These are phyloP conservation scores for Santalum album DNA, from an alignment of 164 flowering plant genomes.

Conservation along the genomic window DNA sequence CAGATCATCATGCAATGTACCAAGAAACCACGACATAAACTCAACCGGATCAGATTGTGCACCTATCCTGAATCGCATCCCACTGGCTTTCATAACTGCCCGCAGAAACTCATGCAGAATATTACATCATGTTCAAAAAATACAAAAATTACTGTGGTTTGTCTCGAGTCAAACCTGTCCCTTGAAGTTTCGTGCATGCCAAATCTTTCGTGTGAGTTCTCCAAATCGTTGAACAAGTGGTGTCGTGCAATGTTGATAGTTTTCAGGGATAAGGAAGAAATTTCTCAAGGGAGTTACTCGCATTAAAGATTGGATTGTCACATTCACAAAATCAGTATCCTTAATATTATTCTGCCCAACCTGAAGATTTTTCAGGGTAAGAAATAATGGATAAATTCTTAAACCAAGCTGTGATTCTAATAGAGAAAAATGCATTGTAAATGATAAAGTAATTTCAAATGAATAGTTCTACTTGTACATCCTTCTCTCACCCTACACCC, in stretches of 20 bases:
- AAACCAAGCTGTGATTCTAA: too few species aligned
- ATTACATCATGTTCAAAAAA: background rate
- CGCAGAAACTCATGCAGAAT: constrained; percentile 88
- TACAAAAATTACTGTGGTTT: background rate
- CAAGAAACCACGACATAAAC: constrained; percentile 98
- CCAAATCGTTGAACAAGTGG: constrained; percentile 96
- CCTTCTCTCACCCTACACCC: too few species aligned
- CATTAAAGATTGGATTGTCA: constrained; percentile 92
- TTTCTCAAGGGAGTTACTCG: constrained; percentile 93
- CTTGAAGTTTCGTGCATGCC: constrained; percentile 96
- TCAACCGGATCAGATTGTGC: constrained; percentile 94
- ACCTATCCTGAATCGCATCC: constrained; percentile 77
- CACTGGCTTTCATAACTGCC: constrained; percentile 95
- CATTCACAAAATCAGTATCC: constrained; percentile 95
- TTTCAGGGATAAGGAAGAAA: constrained; percentile 90
- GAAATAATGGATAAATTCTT: background rate
- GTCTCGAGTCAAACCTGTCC: constrained; percentile 64
- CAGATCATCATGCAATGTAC: constrained; percentile 77
- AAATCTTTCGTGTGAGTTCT: constrained; percentile 88
- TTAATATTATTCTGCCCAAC: constrained; percentile 91
- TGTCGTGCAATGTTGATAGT: constrained; percentile 72
- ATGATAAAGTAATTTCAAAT: too few species aligned
- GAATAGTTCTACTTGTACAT: too few species aligned
- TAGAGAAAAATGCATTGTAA: too few species aligned
- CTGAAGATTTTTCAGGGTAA: constrained; percentile 26